Evolutionary conservation across 495 filamentous ascomycete species (phyloP), one percentile per base, ranked within the genome.

Genomic region (Aspergillus egyptiacus): DNA sequence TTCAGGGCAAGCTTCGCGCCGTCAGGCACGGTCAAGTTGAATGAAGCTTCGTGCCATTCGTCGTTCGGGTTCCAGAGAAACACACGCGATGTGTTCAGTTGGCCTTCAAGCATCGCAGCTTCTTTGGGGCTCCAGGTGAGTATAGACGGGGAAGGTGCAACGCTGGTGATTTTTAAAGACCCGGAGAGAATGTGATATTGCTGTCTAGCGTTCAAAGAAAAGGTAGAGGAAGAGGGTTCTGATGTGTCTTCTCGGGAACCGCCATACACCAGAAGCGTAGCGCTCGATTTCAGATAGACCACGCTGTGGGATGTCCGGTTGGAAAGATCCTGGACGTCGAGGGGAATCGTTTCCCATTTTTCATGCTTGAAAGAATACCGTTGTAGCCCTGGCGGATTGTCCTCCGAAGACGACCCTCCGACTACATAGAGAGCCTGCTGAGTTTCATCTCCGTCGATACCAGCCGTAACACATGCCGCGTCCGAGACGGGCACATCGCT

Each of bases 231-330:
- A 3, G 86, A 87, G 1, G 77, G 66, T 10, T 56, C 49, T 5
- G 63, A 59, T 14, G 64, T 58, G 40, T 77, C 79, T 59, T 80
- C 73, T 52, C 80, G 82, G 9, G 73, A 78, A 28, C 93, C 93
- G 18, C 81, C 87, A 63, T 93, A 98, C 9, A 95, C 68, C 31
- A 96, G 69, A 42, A 97, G 86, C 11, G 80, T 76, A 36, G 83
- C 75, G 13, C 81, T 81, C 33, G 72, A 69, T 54, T 84, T 76
- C 18, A 98, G 63, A 61, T 87, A 98, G 8, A 77, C 77, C 11
- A 86, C 87, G 51, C 80, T 83, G 60, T 98, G 93, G 48, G 76
- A 75, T 50, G 79, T 69, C 31, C 86, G 81, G 56, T 89, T 80
- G 54, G 83, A 73, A 18, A 44, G 41, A 24, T 87, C 80, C 17